Conservation (phyloP, 345 rosid genomes). For the Eucalyptus paniculata region DNA sequence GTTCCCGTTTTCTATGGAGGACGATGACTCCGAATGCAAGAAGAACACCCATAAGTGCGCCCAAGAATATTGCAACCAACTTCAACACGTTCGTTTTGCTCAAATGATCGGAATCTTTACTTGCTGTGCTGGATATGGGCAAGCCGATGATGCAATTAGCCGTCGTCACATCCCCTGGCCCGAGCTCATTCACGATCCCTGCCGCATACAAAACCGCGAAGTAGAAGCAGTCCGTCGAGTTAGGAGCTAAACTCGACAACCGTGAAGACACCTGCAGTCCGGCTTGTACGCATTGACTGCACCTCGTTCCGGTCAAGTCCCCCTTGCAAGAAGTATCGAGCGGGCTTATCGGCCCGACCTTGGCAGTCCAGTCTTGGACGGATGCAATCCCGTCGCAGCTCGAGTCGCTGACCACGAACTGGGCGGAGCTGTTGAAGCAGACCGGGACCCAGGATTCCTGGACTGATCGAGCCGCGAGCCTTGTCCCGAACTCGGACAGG, state of each 20-base stretch:
- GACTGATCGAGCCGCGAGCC: slow-evolving; percentile 13
- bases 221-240: slow-evolving; percentile 24
- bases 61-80: slow-evolving; percentile 6
- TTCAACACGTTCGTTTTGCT: background rate
- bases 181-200: slow-evolving; percentile 31
- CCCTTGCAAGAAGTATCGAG: slow-evolving; percentile 31
- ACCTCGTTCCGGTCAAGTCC: slow-evolving; percentile 16
- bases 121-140: slow-evolving; percentile 7
- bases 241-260: slow-evolving; percentile 8
- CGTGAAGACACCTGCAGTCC: slow-evolving; percentile 22
- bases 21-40: slow-evolving; percentile 7
- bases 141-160: slow-evolving; percentile 34
- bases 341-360: slow-evolving; percentile 9
- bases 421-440: slow-evolving; percentile 21
- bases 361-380: slow-evolving; percentile 26
- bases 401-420: slow-evolving; percentile 19
- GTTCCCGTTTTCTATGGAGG: slow-evolving; percentile 9
- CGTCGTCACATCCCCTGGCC: slow-evolving; percentile 21
- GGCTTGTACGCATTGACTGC: slow-evolving; percentile 41
- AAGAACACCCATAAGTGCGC: slow-evolving; percentile 22
- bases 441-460: slow-evolving; percentile 15
- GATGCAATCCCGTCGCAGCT: slow-evolving; percentile 29
- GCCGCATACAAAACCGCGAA: slow-evolving; percentile 30
- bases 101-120: background rate
- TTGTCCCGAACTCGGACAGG: slow-evolving; percentile 17